A percentile compares a stretch with the other conserved stretches of the same genome.
These are phyloP conservation scores for Astrocystis sublimbata DNA, from an alignment of 495 filamentous ascomycete species.

Conservation along the genomic window DNA sequence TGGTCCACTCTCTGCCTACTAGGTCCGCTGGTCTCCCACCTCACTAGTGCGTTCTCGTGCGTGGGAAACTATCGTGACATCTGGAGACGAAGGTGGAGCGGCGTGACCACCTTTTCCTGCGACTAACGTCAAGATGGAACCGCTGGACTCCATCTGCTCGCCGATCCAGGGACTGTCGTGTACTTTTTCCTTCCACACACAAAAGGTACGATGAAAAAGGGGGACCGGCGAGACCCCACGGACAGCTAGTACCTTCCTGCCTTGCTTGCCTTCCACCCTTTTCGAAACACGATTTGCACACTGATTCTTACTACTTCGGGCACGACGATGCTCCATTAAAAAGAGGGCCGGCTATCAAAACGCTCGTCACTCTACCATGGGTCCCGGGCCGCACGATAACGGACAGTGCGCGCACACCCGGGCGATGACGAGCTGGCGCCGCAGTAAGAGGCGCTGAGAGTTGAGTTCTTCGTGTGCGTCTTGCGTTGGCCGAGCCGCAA, in stretches of 20 bases:
- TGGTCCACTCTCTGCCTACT: conserved; percentile 19
- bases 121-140: conserved; percentile 8
- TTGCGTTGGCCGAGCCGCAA: background rate
- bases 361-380: background rate
- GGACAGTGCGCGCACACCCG: conserved; percentile 9
- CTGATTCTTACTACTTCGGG: conserved; percentile 13
- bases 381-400: conserved; percentile 5
- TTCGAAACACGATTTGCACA: background rate
- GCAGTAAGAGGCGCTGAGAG: background rate
- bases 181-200: background rate
- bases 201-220: background rate
- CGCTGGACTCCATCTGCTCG: background rate
- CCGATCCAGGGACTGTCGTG: conserved; percentile 5
- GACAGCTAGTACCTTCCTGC: background rate
- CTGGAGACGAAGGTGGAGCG: conserved; percentile 15
- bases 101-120: conserved; percentile 8
- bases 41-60: background rate
- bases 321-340: conserved; percentile 15
- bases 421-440: background rate
- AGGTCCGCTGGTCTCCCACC: background rate
- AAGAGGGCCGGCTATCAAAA: conserved; percentile 6
- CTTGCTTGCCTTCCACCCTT: no score
- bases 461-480: background rate
- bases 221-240: background rate
- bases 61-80: conserved; percentile 17